These are phyloP conservation scores for Phialophora macrospora DNA, from an alignment of 2,329 filamentous ascomycete genomes.

Conservation along the genomic window DNA sequence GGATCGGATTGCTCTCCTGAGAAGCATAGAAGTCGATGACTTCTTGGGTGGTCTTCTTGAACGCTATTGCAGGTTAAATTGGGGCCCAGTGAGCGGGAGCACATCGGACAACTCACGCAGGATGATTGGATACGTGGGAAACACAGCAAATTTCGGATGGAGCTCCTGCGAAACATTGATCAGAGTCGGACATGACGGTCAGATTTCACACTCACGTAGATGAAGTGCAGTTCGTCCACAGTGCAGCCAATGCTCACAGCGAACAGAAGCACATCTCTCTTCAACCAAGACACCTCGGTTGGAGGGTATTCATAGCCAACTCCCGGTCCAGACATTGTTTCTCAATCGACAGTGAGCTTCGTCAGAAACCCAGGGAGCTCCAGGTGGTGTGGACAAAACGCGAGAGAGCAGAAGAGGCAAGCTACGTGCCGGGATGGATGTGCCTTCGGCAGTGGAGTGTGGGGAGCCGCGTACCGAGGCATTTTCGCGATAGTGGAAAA, in stretches of 20 bases:
- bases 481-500: background rate
- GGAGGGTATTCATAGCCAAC: slow-evolving; percentile 79
- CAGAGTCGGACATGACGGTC: background rate
- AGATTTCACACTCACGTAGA: slow-evolving; percentile 67
- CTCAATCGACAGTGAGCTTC: background rate
- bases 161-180: slow-evolving; percentile 64
- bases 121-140: slow-evolving; percentile 85
- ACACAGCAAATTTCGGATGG: slow-evolving; percentile 82
- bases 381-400: background rate
- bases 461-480: slow-evolving; percentile 7
- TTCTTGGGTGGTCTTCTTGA: slow-evolving; percentile 77
- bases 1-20: slow-evolving; percentile 69
- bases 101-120: slow-evolving; percentile 61
- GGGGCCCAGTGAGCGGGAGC: background rate
- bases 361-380: background rate
- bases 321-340: slow-evolving; percentile 57
- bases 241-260: slow-evolving; percentile 86
- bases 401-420: slow-evolving; percentile 2
- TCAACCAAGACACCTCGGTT: slow-evolving; percentile 78
- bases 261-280: slow-evolving; percentile 87
- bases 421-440: background rate
- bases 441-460: background rate
- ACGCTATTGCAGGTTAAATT: slow-evolving; percentile 54
- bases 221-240: slow-evolving; percentile 84
- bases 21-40: slow-evolving; percentile 83